These are phyloP conservation scores for Leishmania guyanensis DNA, from an alignment of 208 protist genomes.

Conservation along the genomic window DNA sequence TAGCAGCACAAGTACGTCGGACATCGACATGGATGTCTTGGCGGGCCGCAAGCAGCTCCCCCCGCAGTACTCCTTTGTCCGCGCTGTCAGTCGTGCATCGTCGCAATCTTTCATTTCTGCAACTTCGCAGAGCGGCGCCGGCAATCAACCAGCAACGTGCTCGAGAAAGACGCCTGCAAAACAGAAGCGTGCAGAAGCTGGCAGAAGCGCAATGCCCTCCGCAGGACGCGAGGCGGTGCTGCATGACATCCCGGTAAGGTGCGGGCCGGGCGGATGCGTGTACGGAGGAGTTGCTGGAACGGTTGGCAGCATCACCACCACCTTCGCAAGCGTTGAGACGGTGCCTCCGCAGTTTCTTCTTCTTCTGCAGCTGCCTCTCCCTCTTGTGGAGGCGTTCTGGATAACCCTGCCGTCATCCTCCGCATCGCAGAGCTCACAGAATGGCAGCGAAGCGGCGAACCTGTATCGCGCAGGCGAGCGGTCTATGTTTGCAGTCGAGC, in stretches of 20 bases:
- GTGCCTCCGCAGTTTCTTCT: not conserved
- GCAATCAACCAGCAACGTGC: not conserved
- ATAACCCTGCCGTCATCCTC: conserved; percentile 18
- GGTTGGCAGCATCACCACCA: not conserved
- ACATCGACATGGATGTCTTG: conserved; percentile 31
- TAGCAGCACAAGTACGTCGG: conserved; percentile 33
- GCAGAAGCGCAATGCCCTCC: not conserved
- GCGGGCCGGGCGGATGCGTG: conserved; percentile 20
- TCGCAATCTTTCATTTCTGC: not conserved
- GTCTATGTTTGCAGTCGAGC: not conserved
- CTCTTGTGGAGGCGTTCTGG: conserved; percentile 33
- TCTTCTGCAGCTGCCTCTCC: conserved; percentile 20
- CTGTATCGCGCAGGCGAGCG: not conserved
- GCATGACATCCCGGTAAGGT: conserved; percentile 20
- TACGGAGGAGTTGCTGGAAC: conserved; percentile 1
- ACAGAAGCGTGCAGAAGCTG: not conserved
- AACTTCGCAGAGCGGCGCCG: not conserved
- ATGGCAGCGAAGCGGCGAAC: not conserved
- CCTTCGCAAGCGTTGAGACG: not conserved
- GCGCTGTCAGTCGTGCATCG: not conserved
- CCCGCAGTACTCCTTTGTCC: conserved; percentile 5
- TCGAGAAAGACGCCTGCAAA: not conserved
- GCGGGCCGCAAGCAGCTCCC: conserved; percentile 24
- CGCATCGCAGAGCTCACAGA: not conserved
- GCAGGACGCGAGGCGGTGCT: too few relatives aligned